A percentile compares a stretch with the other conserved stretches of the same genome.
Conservation (phyloP, 495 filamentous ascomycete species). For the Aspergillus kassunensis region DNA sequence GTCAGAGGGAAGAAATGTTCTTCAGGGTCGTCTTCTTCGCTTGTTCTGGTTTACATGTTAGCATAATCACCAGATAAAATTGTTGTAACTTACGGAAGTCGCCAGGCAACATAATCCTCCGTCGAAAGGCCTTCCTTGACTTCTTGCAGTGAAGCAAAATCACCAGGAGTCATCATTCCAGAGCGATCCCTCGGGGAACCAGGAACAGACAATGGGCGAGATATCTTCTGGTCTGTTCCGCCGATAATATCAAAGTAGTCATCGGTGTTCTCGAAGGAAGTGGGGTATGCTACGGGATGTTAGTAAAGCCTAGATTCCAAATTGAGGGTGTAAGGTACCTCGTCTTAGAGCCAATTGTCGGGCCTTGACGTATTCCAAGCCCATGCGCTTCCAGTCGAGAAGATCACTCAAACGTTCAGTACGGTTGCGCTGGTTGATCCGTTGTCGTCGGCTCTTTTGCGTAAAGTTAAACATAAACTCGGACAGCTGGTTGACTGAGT, state of each 20-base stretch:
- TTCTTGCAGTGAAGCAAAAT: constrained; percentile 95
- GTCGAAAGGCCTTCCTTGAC: constrained; percentile 89
- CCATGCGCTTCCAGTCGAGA: constrained; percentile 99
- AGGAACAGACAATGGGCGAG: constrained; percentile 86
- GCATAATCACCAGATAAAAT: neutral
- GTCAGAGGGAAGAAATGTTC: constrained; percentile 92
- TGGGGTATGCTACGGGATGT: constrained; percentile 66
- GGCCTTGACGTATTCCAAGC: constrained; percentile 97
- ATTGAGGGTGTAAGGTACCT: constrained; percentile 37
- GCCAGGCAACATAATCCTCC: constrained; percentile 98
- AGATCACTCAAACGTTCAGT: constrained; percentile 93
- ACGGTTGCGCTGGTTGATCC: constrained; percentile 98
- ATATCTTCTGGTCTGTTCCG: constrained; percentile 86
- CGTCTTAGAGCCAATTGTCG: constrained; percentile 85
- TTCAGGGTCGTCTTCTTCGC: constrained; percentile 93
- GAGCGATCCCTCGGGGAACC: constrained; percentile 86
- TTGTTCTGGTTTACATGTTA: constrained; percentile 29
- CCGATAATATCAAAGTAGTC: constrained; percentile 83
- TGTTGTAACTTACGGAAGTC: constrained; percentile 74
- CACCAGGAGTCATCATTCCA: constrained; percentile 98
- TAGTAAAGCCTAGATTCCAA: neutral
- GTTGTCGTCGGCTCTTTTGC: constrained; percentile 87
- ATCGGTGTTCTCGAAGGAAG: constrained; percentile 70
- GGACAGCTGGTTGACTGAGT: constrained; percentile 91
- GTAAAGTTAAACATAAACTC: constrained; percentile 94